Conservation (phyloP, 2,329 filamentous ascomycete species). For the Knoxdaviesia capensis region DNA sequence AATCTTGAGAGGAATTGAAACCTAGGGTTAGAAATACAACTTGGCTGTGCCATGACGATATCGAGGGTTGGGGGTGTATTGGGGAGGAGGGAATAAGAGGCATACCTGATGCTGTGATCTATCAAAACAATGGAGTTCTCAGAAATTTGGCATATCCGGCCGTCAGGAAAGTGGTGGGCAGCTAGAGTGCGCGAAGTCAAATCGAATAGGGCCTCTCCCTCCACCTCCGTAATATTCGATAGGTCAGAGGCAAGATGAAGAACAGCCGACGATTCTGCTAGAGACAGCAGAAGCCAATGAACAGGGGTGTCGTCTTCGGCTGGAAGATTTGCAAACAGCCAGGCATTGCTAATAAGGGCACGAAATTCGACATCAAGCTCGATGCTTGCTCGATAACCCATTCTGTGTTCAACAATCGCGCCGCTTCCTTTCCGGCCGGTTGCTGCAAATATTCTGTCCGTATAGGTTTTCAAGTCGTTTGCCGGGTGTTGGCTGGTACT, state of each 20-base stretch:
- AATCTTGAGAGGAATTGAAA: too few species aligned
- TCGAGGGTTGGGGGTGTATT: too few species aligned
- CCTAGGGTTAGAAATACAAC: too few species aligned
- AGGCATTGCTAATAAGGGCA: constrained; percentile 27
- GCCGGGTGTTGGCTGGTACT: too few species aligned
- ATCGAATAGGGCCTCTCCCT: constrained; percentile 26
- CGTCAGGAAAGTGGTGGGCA: constrained; percentile 15
- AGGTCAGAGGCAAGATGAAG: constrained; percentile 29
- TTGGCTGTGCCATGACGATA: too few species aligned
- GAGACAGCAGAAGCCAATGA: constrained; percentile 20
- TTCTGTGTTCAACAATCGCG: constrained; percentile 45
- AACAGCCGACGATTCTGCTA: constrained; percentile 26
- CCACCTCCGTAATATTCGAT: constrained; percentile 20
- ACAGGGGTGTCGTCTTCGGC: constrained; percentile 8
- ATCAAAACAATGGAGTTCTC: constrained; percentile 22
- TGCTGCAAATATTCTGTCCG: constrained; percentile 44
- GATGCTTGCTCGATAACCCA: constrained; percentile 50
- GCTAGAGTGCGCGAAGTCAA: constrained; percentile 30
- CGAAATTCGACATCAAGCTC: constrained; percentile 33
- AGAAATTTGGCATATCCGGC: constrained; percentile 32
- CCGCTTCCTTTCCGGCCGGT: constrained; percentile 43
- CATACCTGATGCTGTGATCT: constrained; percentile 16
- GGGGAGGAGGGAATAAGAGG: not conserved
- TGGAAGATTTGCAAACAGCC: constrained; percentile 21
- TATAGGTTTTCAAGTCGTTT: too few species aligned